Evolutionary conservation across 2,329 filamentous ascomycete genomes (phyloP).

Genomic region (Aureobasidium lini): DNA sequence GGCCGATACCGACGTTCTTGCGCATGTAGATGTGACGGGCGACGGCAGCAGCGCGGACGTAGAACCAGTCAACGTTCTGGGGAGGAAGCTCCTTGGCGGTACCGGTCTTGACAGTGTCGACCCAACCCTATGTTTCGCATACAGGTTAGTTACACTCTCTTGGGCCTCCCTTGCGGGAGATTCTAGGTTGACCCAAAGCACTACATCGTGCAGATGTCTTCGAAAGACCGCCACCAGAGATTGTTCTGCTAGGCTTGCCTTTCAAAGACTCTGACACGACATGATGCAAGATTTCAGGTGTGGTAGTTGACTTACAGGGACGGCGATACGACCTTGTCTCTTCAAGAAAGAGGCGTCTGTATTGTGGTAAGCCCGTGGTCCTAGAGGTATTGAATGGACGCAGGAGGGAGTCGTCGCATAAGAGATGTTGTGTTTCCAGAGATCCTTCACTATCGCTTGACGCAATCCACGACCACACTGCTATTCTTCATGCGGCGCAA

Average conservation of each 20-base stretch:
- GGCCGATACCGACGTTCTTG: constrained; percentile 98
- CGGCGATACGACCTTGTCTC: constrained; percentile 87
- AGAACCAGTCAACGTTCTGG: constrained; percentile 97
- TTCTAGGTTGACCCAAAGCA: background rate
- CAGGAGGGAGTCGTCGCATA: background rate
- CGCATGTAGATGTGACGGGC: constrained; percentile 98
- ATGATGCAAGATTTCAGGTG: constrained; percentile 49
- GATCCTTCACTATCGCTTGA: background rate
- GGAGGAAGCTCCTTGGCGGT: constrained; percentile 94
- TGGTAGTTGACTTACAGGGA: constrained; percentile 41
- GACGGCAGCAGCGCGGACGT: constrained; percentile 83
- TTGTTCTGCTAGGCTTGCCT: no score
- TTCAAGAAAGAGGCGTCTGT: constrained; percentile 72
- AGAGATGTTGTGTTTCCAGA: background rate
- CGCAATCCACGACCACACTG: background rate
- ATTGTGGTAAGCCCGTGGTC: background rate
- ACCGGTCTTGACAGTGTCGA: constrained; percentile 98
- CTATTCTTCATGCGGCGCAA: background rate
- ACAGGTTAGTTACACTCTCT: background rate
- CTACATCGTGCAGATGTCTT: no score
- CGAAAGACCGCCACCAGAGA: no score
- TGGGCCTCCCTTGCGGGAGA: background rate
- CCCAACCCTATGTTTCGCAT: constrained; percentile 61
- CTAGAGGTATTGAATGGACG: background rate
- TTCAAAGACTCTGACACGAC: constrained; percentile 39